Evolutionary conservation across 805 yeast genomes (phyloP).

Genomic region (Saccharomycopsis olivae): DNA sequence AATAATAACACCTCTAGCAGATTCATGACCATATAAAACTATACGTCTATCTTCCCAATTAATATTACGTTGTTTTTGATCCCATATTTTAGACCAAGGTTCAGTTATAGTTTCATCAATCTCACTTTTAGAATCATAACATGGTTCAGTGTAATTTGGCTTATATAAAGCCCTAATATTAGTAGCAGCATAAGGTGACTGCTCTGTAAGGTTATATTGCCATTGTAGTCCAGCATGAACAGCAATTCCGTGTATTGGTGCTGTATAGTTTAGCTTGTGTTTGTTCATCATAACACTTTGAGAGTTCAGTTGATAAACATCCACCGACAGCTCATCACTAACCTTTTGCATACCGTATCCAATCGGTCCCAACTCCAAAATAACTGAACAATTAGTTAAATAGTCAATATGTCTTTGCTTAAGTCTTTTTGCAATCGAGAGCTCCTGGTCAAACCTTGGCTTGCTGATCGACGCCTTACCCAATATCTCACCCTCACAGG

Average conservation of each 20-base stretch:
- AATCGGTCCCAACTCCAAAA: constrained; percentile 50
- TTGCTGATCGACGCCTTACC: constrained; percentile 9
- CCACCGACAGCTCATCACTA: not conserved
- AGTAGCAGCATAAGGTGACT: constrained; percentile 51
- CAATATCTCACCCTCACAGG: constrained; percentile 3
- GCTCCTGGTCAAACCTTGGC: constrained; percentile 10
- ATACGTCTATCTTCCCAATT: constrained; percentile 20
- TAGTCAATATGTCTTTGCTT: constrained; percentile 51
- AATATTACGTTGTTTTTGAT: constrained; percentile 29
- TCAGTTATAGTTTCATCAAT: constrained; percentile 23
- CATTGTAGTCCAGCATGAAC: constrained; percentile 81
- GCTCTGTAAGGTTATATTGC: constrained; percentile 35
- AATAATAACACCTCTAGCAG: constrained; percentile 60
- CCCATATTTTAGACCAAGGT: constrained; percentile 53
- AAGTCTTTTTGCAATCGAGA: constrained; percentile 23
- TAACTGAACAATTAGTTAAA: constrained; percentile 53
- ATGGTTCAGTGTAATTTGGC: constrained; percentile 41
- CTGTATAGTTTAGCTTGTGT: constrained; percentile 20
- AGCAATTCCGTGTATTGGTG: constrained; percentile 35
- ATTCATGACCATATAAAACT: constrained; percentile 86
- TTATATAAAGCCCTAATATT: constrained; percentile 62
- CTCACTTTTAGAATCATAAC: constrained; percentile 18
- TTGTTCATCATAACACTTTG: constrained; percentile 3
- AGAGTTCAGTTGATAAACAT: too few relatives aligned
- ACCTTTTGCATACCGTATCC: constrained; percentile 7